Conservation (phyloP, 2,329 filamentous ascomycete species). For the Pyrenochaeta sp. region DNA sequence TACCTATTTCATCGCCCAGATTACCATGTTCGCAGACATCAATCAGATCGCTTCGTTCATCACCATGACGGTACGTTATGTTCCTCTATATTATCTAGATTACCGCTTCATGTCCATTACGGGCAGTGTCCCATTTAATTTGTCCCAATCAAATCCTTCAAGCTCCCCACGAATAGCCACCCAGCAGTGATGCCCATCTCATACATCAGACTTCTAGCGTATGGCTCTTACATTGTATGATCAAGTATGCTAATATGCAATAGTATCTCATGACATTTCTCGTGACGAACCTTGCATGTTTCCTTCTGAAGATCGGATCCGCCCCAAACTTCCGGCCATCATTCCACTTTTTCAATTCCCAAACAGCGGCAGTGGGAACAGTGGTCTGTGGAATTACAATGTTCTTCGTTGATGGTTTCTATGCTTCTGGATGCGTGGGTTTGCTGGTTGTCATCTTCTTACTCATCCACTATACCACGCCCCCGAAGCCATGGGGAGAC, state of each 20-base stretch:
- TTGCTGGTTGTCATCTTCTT: constrained; percentile 80
- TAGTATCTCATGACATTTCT: constrained; percentile 88
- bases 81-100: neutral
- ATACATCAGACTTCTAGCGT: neutral
- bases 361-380: constrained; percentile 78
- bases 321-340: constrained; percentile 89
- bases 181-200: neutral
- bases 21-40: constrained; percentile 82
- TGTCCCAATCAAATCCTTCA: neutral
- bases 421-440: constrained; percentile 77
- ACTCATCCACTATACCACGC: constrained; percentile 84
- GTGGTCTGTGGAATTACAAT: constrained; percentile 81
- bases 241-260: constrained; percentile 1
- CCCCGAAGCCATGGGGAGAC: constrained; percentile 89
- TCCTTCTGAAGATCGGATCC: constrained; percentile 84
- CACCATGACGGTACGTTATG: constrained; percentile 72
- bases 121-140: neutral
- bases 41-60: constrained; percentile 91
- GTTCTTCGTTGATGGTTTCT: constrained; percentile 88
- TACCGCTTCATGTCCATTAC: neutral
- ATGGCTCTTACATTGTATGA: neutral
- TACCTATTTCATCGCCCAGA: constrained; percentile 77
- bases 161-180: neutral
- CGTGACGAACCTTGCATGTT: constrained; percentile 87
- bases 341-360: constrained; percentile 89